Evolutionary conservation across 2,329 filamentous ascomycete genomes (phyloP).

Genomic region (Sarocladium strictum): DNA sequence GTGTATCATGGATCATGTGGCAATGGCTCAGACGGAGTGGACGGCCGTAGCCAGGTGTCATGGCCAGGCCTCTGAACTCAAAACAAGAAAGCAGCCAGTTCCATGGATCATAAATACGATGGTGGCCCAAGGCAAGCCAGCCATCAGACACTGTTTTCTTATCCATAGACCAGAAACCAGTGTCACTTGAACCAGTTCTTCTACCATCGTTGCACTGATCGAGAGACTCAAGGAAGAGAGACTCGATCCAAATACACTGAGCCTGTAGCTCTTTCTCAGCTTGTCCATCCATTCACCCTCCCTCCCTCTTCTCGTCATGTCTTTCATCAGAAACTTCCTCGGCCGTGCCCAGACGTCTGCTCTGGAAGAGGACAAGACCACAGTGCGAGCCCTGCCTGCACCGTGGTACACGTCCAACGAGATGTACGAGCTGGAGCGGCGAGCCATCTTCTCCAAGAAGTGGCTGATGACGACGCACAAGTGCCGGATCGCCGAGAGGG

Average conservation of each 20-base stretch:
- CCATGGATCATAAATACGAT: no score
- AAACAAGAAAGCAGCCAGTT: not conserved
- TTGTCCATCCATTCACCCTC: no score
- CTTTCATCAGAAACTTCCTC: constrained; percentile 26
- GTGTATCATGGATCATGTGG: constrained; percentile 5
- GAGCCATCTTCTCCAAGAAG: constrained; percentile 50
- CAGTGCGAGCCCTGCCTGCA: constrained; percentile 32
- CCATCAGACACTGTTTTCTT: no score
- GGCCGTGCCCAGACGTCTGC: constrained; percentile 20
- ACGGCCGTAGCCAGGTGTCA: not conserved
- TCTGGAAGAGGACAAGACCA: constrained; percentile 21
- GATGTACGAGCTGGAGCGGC: constrained; percentile 51
- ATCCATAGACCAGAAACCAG: no score
- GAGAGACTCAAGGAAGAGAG: no score
- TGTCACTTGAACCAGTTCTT: no score
- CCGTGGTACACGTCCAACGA: constrained; percentile 47
- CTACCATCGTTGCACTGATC: no score
- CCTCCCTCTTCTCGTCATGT: constrained; percentile 11
- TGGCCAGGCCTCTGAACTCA: not conserved
- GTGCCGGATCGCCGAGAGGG: constrained; percentile 40
- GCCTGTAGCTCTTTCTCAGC: no score
- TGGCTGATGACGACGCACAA: constrained; percentile 52
- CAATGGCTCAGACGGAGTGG: not conserved
- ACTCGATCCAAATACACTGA: no score
- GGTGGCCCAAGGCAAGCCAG: no score